Base-by-base conservation (phyloP, 306 rosid genomes). In the Urtica urens region DNA sequence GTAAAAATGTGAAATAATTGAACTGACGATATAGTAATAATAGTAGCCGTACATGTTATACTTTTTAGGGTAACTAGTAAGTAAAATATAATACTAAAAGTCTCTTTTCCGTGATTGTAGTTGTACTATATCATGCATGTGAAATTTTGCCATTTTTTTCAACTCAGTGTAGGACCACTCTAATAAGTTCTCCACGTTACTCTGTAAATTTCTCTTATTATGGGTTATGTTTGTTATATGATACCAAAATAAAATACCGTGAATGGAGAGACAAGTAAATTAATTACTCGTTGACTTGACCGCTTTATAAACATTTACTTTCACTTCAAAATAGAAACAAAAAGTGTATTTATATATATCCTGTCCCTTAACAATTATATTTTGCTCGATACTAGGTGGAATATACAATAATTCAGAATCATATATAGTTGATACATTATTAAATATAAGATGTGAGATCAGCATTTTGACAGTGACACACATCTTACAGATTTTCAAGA, bases 121-220 rank as follows among this genome's bases (percentile, higher is more conserved):
- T 31, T 28, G 30, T 58, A 55, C 64, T 35, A 23, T 34, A 22
- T 60, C 46, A 13, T 13, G 23, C 68, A 49, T 56, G 73, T 50
- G 60, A 62, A 50, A n/a, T 16, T 47, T 56, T 61, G 64, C 48
- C 51, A 7, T 17, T 20, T 42, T 53, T 45, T 55, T 49, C 23
- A 35, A 23, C 24, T 15, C 39, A 43, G 27, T 31, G 53, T 43
- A 47, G 29, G 49, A 24, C 45, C 46, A 49, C 51, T 18, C 26
- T 16, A 10, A 22, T 53, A 38, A 41, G 12, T 24, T 41, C 49
- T 47, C 3, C 6, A 3, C 10, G 30, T 21, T 28, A 12, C 23
- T 51, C 18, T 9, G 11, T 19, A 10, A 49, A 51, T 12, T 51
- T 31, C 22, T 15, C 37, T 21, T 51, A 7, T 18, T 34, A 10